phyloP scores from a whole-genome alignment of 2,329 filamentous ascomycete genomes.

The Calonectria crousiana region DNA sequence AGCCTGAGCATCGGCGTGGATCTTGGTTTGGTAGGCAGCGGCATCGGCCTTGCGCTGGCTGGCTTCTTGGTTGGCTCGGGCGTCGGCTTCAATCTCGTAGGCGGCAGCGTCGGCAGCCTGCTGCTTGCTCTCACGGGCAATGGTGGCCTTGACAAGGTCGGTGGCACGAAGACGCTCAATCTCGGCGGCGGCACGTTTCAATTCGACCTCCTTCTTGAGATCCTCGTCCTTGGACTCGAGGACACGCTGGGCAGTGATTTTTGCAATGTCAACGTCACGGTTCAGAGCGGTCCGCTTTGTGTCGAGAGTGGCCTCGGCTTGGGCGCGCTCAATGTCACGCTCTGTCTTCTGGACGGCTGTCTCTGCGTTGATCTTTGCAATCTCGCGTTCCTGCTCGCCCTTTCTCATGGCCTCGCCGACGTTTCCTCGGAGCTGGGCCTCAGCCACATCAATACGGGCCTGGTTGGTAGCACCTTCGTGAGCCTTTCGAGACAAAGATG shows the following conservation, averaged over 20 bases:
- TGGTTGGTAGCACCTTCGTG: slow-evolving; percentile 89
- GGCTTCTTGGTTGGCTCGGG: slow-evolving; percentile 66
- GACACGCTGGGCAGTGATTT: slow-evolving; percentile 78
- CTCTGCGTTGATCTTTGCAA: slow-evolving; percentile 88
- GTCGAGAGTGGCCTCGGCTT: slow-evolving; percentile 81
- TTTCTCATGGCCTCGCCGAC: slow-evolving; percentile 83
- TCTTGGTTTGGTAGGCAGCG: slow-evolving; percentile 61
- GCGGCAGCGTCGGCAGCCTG: slow-evolving; percentile 75
- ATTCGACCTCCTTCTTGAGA: slow-evolving; percentile 81
- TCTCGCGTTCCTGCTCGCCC: slow-evolving; percentile 85
- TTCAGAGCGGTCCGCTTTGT: slow-evolving; percentile 79
- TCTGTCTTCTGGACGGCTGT: slow-evolving; percentile 88
- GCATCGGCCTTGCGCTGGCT: slow-evolving; percentile 66
- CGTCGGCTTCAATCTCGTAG: slow-evolving; percentile 74
- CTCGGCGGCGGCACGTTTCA: slow-evolving; percentile 82
- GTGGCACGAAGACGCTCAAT: slow-evolving; percentile 82
- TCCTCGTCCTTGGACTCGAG: slow-evolving; percentile 85
- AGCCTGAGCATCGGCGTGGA: slow-evolving; percentile 61
- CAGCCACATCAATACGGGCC: slow-evolving; percentile 75
- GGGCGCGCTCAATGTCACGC: slow-evolving; percentile 83
- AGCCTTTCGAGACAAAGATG: slow-evolving; percentile 83
- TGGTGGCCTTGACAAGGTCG: slow-evolving; percentile 83
- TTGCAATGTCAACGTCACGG: slow-evolving; percentile 80
- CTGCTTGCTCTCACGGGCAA: slow-evolving; percentile 75
- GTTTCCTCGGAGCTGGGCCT: slow-evolving; percentile 74